phyloP scores from a whole-genome alignment of 2,329 filamentous ascomycete genomes.

The Fusarium denticulatum region DNA sequence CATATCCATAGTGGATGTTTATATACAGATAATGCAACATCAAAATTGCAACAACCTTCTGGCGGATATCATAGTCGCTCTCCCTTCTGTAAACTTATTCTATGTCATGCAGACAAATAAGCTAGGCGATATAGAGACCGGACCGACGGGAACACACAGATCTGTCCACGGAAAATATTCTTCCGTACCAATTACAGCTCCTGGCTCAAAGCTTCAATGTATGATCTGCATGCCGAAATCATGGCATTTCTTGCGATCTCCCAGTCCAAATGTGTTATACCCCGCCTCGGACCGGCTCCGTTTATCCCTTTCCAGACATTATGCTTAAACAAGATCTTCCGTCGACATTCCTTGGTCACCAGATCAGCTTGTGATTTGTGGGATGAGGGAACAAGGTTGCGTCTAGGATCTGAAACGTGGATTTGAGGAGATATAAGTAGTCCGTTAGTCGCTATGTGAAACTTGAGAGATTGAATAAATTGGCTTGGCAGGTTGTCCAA shows the following conservation, averaged over 20 bases:
- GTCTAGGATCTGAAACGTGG: not conserved
- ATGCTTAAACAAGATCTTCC: not conserved
- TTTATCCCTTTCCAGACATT: not conserved
- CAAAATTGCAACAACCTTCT: fast-evolving
- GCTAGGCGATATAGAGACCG: not conserved
- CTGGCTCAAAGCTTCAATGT: not conserved
- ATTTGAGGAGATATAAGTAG: not conserved
- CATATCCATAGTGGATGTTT: too few species aligned
- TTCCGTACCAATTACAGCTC: not conserved
- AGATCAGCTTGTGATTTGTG: not conserved
- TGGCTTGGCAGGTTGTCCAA: not conserved
- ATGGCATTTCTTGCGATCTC: not conserved
- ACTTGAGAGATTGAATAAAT: not conserved
- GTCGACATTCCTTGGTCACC: not conserved
- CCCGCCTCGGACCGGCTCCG: constrained; percentile 15
- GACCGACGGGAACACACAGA: not conserved
- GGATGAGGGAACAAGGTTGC: not conserved
- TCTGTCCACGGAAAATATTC: constrained; percentile 6
- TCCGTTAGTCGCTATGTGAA: fast-evolving
- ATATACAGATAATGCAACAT: too few species aligned
- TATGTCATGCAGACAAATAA: not conserved
- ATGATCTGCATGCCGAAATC: not conserved
- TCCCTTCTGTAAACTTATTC: too few species aligned
- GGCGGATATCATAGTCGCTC: too few species aligned
- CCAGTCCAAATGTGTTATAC: not conserved